phyloP scores from a whole-genome alignment of 192 early-diverging fungal species.

The Coemansia sp. region DNA sequence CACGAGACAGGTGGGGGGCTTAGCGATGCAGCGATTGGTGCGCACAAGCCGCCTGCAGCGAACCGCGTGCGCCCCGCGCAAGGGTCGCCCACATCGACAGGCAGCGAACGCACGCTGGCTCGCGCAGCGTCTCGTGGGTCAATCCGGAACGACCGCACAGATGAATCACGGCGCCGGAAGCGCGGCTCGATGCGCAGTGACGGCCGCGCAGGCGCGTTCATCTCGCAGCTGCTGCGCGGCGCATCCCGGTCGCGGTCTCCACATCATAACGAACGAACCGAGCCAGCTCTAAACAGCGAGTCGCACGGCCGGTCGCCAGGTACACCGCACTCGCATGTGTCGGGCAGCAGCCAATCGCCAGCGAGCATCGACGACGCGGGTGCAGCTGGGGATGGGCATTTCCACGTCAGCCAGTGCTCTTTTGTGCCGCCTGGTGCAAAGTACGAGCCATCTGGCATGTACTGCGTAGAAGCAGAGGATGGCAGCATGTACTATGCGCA shows the following conservation, averaged over 20 bases:
- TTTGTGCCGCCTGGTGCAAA: background rate
- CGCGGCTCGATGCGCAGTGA: slow-evolving; percentile 13
- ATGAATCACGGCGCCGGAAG: slow-evolving; percentile 21
- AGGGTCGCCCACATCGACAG: slow-evolving; percentile 40
- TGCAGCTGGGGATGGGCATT: background rate
- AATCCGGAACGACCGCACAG: slow-evolving; percentile 9
- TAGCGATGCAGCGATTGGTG: background rate
- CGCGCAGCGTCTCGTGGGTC: slow-evolving; percentile 37
- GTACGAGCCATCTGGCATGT: background rate
- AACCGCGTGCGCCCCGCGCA: too few relatives aligned
- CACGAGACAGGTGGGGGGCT: background rate
- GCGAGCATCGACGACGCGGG: slow-evolving; percentile 1
- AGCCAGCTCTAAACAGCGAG: too few relatives aligned
- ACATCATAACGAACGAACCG: background rate
- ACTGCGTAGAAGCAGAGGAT: slow-evolving; percentile 4
- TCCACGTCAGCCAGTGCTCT: slow-evolving; percentile 14
- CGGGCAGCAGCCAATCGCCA: slow-evolving; percentile 2
- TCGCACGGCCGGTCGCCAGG: slow-evolving; percentile 14
- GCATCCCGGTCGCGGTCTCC: slow-evolving; percentile 18
- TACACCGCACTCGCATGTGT: slow-evolving; percentile 13
- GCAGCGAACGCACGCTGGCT: slow-evolving; percentile 41
- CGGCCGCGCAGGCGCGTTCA: slow-evolving; percentile 22
- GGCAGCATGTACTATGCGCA: slow-evolving; percentile 4
- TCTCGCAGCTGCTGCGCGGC: slow-evolving; percentile 41
- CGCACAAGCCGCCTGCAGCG: background rate